Conservation (phyloP, 2,329 filamentous ascomycete species). For the Epichloe coenophiala region DNA sequence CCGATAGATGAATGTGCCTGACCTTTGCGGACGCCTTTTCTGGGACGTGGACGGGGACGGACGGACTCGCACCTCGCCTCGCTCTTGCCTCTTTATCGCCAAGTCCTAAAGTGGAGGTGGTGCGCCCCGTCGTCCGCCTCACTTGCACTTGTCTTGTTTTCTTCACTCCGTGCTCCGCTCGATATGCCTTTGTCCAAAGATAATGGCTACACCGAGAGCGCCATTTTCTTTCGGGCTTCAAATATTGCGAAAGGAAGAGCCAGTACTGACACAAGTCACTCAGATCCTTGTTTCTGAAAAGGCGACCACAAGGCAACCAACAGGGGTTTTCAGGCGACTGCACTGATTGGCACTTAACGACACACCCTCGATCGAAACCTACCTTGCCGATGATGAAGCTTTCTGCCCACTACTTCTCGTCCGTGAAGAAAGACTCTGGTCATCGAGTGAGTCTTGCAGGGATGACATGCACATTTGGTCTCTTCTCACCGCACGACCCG, state of each 20-base stretch:
- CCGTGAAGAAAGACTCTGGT: neutral
- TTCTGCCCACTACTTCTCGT: neutral
- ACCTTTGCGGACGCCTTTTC: neutral
- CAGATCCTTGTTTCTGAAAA: neutral
- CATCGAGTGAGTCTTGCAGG: too few relatives aligned
- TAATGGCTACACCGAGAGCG: neutral
- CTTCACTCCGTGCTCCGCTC: neutral
- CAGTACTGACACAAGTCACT: neutral
- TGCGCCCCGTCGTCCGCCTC: constrained; percentile 1
- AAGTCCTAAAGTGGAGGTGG: constrained; percentile 1
- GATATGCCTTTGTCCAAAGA: neutral
- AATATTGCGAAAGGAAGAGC: neutral
- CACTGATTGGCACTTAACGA: neutral
- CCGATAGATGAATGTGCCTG: too few relatives aligned
- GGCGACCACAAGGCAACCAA: constrained; percentile 3
- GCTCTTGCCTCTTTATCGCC: neutral
- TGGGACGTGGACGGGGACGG: neutral
- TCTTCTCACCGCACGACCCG: too few relatives aligned
- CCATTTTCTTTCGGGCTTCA: neutral
- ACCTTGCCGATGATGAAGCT: neutral
- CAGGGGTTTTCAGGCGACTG: neutral
- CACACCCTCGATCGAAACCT: neutral
- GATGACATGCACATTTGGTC: too few relatives aligned
- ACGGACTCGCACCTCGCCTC: neutral
- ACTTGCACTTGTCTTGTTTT: neutral